Evolutionary conservation across 768 basidiomycete species (phyloP).

Genomic region (Jaapia argillacea): DNA sequence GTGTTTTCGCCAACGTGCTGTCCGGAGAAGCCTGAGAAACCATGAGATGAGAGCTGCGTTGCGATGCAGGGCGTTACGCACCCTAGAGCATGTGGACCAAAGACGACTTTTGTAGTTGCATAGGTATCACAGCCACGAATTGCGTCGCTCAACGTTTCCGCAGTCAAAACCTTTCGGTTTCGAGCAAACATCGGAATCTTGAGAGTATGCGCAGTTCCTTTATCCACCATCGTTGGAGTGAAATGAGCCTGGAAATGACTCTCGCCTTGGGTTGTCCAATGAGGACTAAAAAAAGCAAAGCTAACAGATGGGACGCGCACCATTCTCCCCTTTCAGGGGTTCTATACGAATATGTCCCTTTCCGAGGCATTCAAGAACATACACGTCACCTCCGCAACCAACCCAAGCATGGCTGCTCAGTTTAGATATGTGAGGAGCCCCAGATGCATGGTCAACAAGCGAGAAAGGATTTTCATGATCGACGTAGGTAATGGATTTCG

Average conservation of each 20-base stretch:
- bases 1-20: slow-evolving; percentile 54
- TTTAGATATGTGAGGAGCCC: slow-evolving; percentile 39
- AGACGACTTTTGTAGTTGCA: slow-evolving; percentile 42
- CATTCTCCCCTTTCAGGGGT: slow-evolving; percentile 25
- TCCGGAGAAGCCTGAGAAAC: slow-evolving; percentile 42
- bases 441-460: slow-evolving; percentile 38
- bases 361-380: slow-evolving; percentile 68
- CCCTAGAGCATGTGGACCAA: slow-evolving; percentile 39
- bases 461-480: slow-evolving; percentile 73
- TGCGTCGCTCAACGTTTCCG: slow-evolving; percentile 46
- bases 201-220: slow-evolving; percentile 29
- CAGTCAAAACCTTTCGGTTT: slow-evolving; percentile 41
- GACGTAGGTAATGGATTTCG: slow-evolving; percentile 57
- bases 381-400: slow-evolving; percentile 58
- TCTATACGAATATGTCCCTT: slow-evolving; percentile 61
- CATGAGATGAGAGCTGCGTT: slow-evolving; percentile 1
- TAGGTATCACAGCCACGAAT: slow-evolving; percentile 66
- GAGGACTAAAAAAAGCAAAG: neutral
- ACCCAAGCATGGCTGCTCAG: slow-evolving; percentile 71
- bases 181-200: slow-evolving; percentile 45
- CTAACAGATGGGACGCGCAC: no score
- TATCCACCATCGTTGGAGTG: slow-evolving; percentile 40
- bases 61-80: slow-evolving; percentile 19
- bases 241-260: slow-evolving; percentile 39
- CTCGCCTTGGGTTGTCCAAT: slow-evolving; percentile 18